Base-by-base conservation (phyloP, 805 yeast genomes). In the Cyberlindnera bimundalis region DNA sequence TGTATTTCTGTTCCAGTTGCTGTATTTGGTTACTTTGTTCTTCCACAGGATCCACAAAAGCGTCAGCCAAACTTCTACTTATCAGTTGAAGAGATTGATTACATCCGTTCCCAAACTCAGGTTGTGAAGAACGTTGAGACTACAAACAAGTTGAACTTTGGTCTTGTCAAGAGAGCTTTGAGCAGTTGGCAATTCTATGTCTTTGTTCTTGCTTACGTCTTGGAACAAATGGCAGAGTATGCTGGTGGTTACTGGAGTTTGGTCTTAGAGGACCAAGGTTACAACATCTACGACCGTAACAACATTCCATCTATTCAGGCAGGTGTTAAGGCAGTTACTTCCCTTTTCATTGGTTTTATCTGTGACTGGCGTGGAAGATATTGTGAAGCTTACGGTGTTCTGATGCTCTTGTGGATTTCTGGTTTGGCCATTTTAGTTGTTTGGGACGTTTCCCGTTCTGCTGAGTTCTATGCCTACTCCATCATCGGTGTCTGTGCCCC, bases 1-100 rank as follows among this genome's bases (percentile, higher is more conserved):
- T 41, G 66, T 21, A 64, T 73, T 33, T 68, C 75, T 1, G 44
- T 78, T 20, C 76, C 74, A 14, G 72, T 78, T 23, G 78, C 76
- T 4, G 27, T 78, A 13, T 47, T 72, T 29, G 81, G 81, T 0
- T 65, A 65, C 45, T 63, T 69, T 39, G 56, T 75, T 37, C 33
- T 45, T 18, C 82, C 81, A 5, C 80, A 46, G 23, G 34, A 46
- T 5, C 58, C 56, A 33, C 79, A 42, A 15, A 39, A 36, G n/a
- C 38, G 48, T 10, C 36, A 34, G 17, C 43, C 46, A 25, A 45
- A 40, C 40, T 47, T 45, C 39, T 52, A 44, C 29, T 31, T 53
- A 17, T 23, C 29, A 2, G 33, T 43, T 28, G 51, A 46, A 15
- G 58, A 53, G 17, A 28, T 53, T 17, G 44, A 43, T 1, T 38